phyloP scores from a whole-genome alignment of 192 early-diverging fungal genomes.

The Paraglomus occultum region DNA sequence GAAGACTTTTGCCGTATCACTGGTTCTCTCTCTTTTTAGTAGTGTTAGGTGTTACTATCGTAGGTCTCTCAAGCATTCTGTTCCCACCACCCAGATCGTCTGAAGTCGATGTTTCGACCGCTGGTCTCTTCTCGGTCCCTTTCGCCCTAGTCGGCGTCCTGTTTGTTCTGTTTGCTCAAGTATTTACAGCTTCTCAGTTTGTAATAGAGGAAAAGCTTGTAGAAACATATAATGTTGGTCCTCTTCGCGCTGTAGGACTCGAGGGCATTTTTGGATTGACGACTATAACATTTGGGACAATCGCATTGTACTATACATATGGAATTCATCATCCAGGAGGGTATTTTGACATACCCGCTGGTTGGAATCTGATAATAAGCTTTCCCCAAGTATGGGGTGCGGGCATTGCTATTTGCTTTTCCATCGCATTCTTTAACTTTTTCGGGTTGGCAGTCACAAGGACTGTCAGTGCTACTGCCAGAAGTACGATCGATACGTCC shows the following conservation, averaged over 20 bases:
- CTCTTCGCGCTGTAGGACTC: slow-evolving; percentile 89
- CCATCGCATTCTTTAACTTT: slow-evolving; percentile 96
- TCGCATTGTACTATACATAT: slow-evolving; percentile 69
- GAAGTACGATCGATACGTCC: slow-evolving; percentile 96
- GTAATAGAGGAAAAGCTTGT: slow-evolving; percentile 96
- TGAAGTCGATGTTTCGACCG: slow-evolving; percentile 28
- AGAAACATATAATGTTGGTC: slow-evolving; percentile 70
- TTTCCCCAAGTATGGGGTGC: slow-evolving; percentile 66
- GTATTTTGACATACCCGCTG: slow-evolving; percentile 78
- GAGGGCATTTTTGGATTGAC: slow-evolving; percentile 90
- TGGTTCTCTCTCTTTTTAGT: slow-evolving; percentile 82
- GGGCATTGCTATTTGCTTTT: slow-evolving; percentile 80
- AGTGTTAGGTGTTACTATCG: slow-evolving; percentile 84
- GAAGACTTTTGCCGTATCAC: slow-evolving; percentile 73
- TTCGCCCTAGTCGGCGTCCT: slow-evolving; percentile 75
- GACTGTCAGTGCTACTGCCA: slow-evolving; percentile 80
- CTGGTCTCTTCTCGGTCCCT: slow-evolving; percentile 39
- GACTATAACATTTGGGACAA: slow-evolving; percentile 66
- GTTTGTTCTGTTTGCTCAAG: slow-evolving; percentile 86
- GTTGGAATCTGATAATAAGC: slow-evolving; percentile 67
- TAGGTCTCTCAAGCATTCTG: slow-evolving; percentile 67
- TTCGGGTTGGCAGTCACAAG: slow-evolving; percentile 91
- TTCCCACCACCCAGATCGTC: slow-evolving; percentile 32
- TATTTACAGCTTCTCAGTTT: slow-evolving; percentile 93
- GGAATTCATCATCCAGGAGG: slow-evolving; percentile 68